Evolutionary conservation across 768 basidiomycete species (phyloP).

Genomic region (Polyporus arcularius): DNA sequence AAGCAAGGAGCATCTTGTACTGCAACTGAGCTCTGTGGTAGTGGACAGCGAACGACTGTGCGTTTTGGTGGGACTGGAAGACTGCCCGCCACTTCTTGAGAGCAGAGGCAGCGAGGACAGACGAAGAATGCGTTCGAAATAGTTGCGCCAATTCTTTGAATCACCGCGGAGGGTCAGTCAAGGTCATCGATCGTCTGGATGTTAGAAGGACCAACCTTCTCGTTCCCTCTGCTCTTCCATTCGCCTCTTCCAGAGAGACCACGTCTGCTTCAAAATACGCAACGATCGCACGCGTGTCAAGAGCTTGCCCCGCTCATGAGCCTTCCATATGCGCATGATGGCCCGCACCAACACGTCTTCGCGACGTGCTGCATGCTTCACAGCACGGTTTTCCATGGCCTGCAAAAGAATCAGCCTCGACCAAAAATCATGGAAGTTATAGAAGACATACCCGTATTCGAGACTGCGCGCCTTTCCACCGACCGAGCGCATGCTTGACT

Average conservation of each 20-base stretch:
- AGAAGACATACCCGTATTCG: conserved; percentile 49
- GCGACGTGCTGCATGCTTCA: conserved; percentile 56
- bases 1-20: conserved; percentile 46
- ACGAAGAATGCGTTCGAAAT: conserved; percentile 48
- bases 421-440: background rate
- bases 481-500: conserved; percentile 46
- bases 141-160: conserved; percentile 48
- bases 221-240: conserved; percentile 40
- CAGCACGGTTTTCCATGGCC: conserved; percentile 57
- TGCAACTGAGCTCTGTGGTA: conserved; percentile 45
- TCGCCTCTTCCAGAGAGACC: conserved; percentile 52
- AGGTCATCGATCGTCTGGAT: background rate
- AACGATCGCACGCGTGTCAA: conserved; percentile 53
- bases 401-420: conserved; percentile 30
- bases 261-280: conserved; percentile 47
- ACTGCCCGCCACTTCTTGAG: conserved; percentile 50
- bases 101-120: conserved; percentile 36
- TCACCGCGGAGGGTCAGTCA: background rate
- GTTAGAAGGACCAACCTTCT: conserved; percentile 43
- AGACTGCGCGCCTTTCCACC: conserved; percentile 57
- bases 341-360: conserved; percentile 61
- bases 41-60: conserved; percentile 48
- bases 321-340: conserved; percentile 65
- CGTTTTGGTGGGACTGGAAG: conserved; percentile 46
- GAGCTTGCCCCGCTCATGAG: conserved; percentile 60